phyloP scores from a whole-genome alignment of 352 stramenopile genomes.

The Thalassiosira exigua region DNA sequence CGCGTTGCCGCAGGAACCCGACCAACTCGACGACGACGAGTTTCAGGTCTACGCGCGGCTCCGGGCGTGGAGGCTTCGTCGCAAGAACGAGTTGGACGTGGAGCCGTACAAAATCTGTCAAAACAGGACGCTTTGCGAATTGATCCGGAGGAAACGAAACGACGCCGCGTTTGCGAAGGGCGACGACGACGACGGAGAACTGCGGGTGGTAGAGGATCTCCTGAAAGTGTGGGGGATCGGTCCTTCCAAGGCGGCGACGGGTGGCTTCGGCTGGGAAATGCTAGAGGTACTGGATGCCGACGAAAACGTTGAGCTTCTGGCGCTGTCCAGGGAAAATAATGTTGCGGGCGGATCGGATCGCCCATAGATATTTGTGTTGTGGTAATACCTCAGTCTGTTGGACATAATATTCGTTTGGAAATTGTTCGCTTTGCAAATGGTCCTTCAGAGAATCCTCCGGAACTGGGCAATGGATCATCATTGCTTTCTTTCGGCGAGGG shows the following conservation, averaged over 20 bases:
- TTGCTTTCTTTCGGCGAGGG: constrained; percentile 3
- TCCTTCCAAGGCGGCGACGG: constrained; percentile 41
- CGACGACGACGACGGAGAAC: constrained; percentile 7
- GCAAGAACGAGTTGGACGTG: constrained; percentile 55
- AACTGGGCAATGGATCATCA: constrained; percentile 26
- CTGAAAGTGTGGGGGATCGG: constrained; percentile 56
- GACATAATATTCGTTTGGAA: constrained; percentile 23
- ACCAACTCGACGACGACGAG: constrained; percentile 55
- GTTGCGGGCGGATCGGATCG: no score
- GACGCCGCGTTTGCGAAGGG: constrained; percentile 21
- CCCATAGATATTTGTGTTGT: no score
- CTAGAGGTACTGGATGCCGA: constrained; percentile 25
- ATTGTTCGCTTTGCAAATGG: constrained; percentile 1
- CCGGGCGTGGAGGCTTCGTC: constrained; percentile 42
- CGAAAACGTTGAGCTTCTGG: constrained; percentile 31
- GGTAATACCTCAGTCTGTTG: no score
- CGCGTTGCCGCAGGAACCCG: constrained; percentile 44
- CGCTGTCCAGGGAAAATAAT: constrained; percentile 17
- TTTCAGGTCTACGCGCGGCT: constrained; percentile 53
- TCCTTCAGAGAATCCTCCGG: constrained; percentile 6
- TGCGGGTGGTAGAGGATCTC: constrained; percentile 36
- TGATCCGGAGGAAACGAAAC: constrained; percentile 51
- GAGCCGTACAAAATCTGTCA: constrained; percentile 67
- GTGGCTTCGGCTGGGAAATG: constrained; percentile 54
- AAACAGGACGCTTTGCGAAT: constrained; percentile 52